Evolutionary conservation across 2,329 filamentous ascomycete genomes (phyloP).

Genomic region (Zasmidium cellare): DNA sequence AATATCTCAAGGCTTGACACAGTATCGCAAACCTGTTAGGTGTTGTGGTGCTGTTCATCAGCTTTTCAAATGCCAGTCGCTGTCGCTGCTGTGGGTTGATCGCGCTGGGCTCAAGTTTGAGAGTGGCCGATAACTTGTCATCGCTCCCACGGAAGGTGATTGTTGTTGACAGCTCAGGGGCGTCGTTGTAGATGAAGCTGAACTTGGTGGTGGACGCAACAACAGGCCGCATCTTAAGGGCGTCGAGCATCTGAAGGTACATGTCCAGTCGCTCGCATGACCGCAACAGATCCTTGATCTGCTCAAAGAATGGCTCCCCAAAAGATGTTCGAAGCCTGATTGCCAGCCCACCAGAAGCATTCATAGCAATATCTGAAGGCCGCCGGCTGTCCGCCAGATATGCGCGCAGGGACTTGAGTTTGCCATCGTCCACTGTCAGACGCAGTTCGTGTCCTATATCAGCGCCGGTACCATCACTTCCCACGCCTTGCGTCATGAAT

Average conservation of each 20-base stretch:
- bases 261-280: conserved; percentile 70
- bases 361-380: conserved; percentile 65
- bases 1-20: conserved; percentile 21
- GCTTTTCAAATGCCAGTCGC: conserved; percentile 28
- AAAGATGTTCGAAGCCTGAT: conserved; percentile 61
- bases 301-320: conserved; percentile 59
- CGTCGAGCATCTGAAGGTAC: conserved; percentile 66
- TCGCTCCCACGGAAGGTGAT: conserved; percentile 20
- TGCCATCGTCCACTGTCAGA: conserved; percentile 36
- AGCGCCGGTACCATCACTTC: background rate
- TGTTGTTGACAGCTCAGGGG: conserved; percentile 20
- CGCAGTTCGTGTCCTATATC: conserved; percentile 41
- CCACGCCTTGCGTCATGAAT: background rate
- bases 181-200: conserved; percentile 64
- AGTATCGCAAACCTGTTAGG: conserved; percentile 10
- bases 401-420: conserved; percentile 40
- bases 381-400: conserved; percentile 37
- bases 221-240: conserved; percentile 58
- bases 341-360: conserved; percentile 62
- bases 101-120: conserved; percentile 56
- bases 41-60: conserved; percentile 60
- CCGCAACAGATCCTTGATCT: conserved; percentile 61
- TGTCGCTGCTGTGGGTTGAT: conserved; percentile 33
- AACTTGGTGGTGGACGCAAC: conserved; percentile 63
- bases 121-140: conserved; percentile 52